Evolutionary conservation across 177 flowering plant genomes (phyloP), one percentile per base, ranked within the genome.

Genomic region (Vitis hybrid): DNA sequence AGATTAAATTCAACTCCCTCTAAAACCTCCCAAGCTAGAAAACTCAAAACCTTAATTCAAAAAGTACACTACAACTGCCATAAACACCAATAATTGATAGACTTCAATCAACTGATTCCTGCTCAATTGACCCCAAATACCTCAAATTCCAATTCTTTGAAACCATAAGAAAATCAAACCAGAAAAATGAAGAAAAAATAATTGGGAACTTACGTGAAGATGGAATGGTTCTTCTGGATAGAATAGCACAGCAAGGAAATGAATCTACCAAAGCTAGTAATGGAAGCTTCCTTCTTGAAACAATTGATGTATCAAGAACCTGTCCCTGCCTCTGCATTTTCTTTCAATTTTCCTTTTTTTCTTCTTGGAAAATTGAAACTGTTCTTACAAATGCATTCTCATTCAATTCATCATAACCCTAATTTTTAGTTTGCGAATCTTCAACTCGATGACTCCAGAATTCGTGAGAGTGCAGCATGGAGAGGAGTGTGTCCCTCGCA

Each of bases 211-310:
- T 78, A 81, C 86, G 75, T 5, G 80, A 75, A 40, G 52, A 59
- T 3, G 79, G 80, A n/a, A 54, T 60, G 49, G 56, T 71, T 24
- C 52, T 75, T 70, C 58, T 52, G 56, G 82, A 63, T n/a, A 64
- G 12, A 64, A 3, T 27, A 18, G 65, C 64, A 56, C 60, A 66
- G 64, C 48, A 62, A 58, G 84, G 82, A 11, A 81, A 60, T 3
- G 84, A 70, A 56, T 78, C 81, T 5, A 72, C 73, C 68, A 60
- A 27, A 67, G 72, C 24, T 32, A 79, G 64, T n/a, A 78, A 74
- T 10, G 84, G 83, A 64, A 73, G 80, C 67, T 78, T 83, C 72
- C 74, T 76, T 66, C 83, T 78, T 40, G 82, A 66, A 58, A 73
- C 18, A 57, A 76, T 11, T 11, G 84, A 76, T 62, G 76, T 64